Evolutionary conservation across 2,329 filamentous ascomycete species (phyloP), one percentile per base, ranked within the genome.

Genomic region (Diaporthe amygdali): DNA sequence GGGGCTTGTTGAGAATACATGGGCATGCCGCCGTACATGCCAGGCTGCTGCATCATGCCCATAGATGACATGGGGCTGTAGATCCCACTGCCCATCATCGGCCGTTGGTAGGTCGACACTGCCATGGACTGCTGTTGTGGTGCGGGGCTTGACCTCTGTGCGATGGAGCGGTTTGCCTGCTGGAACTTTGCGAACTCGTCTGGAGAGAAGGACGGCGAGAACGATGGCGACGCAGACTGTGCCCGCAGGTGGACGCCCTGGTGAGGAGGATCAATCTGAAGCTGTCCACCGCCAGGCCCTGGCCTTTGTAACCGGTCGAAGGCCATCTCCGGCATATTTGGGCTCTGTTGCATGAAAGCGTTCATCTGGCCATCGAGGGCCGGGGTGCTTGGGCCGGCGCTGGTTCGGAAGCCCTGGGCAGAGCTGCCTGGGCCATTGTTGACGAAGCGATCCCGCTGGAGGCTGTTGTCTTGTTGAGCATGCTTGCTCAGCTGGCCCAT

Each of bases 401-500:
- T 66, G 56, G 64, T 71, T 27, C 71, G 66, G 56, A 71, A 69
- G 27, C 68, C 69, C 25, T 69, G 69, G n/a, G 59, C 71, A 32
- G 67, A 61, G 66, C 47, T 44, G 34, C 52, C 66, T n/a, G 93
- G 92, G 0, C 91, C 91, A 75, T 92, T 87, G 74, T 94, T 94
- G 72, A 94, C 91, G 73, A 98, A 87, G 72, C 96, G 91, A 82
- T 99, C 96, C 78, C 95, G 89, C 84, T 98, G 96, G 71, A 98
- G 86, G 71, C 94, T 96, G 84, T 95, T 97, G 85, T 99, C 96
- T 88, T 97, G 94, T 80, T 97, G 94, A 70, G 96, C 94, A 82
- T 98, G 95, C 84, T 99, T 99, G 75, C 95, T 94, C 82, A 99
- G 97, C 86, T 98, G 96, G 80, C 94, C 96, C 78, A 99, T 91